phyloP scores from a whole-genome alignment of 106 monocot genomes.

The Narthecium ossifragum region DNA sequence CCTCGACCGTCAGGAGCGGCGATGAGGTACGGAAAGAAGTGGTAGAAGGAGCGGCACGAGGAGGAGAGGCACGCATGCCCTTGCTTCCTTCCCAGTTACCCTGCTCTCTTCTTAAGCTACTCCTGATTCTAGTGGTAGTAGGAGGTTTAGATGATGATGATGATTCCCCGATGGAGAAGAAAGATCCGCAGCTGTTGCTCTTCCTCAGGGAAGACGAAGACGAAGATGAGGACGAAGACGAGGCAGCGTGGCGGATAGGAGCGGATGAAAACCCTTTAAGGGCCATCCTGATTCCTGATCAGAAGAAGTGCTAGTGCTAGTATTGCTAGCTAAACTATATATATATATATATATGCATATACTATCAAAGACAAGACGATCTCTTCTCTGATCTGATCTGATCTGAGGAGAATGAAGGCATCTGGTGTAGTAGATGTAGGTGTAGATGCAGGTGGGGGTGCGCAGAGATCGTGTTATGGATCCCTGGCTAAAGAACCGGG shows the following conservation, averaged over 20 bases:
- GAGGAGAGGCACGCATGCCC: neutral
- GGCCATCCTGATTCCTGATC: no score
- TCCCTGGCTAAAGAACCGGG: neutral
- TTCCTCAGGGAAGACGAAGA: neutral
- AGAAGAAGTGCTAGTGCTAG: no score
- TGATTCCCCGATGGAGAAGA: neutral
- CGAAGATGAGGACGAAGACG: no score
- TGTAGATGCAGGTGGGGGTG: no score
- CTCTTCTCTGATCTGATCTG: no score
- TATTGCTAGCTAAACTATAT: no score
- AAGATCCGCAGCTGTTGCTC: neutral
- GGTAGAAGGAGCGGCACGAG: neutral
- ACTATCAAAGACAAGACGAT: no score
- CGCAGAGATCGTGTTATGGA: constrained; percentile 1
- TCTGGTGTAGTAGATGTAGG: no score
- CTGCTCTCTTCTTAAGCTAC: no score
- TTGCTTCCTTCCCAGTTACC: no score
- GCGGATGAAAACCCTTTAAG: neutral
- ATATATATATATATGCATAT: no score
- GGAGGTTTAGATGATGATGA: neutral
- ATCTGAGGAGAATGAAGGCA: no score
- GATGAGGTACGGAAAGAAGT: neutral
- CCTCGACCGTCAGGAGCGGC: constrained; percentile 23
- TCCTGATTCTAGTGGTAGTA: neutral
- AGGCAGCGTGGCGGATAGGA: neutral